These are phyloP conservation scores for Aspergillus aculeatinus DNA, from an alignment of 2,329 filamentous ascomycete species.

Conservation along the genomic window DNA sequence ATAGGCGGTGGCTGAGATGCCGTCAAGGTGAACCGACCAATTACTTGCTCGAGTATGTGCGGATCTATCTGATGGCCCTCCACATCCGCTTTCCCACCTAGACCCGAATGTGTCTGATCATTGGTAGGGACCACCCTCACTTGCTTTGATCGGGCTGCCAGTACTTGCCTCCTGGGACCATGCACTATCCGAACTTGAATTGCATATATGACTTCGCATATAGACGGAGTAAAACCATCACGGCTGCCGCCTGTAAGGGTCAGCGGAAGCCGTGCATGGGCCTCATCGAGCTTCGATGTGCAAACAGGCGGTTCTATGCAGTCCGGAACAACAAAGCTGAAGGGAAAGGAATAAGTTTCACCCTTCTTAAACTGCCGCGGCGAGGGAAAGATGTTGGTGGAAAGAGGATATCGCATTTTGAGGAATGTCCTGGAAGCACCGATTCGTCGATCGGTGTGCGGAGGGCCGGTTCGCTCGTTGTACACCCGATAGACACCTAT, in stretches of 20 bases:
- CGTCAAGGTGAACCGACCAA: background rate
- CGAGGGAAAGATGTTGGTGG: background rate
- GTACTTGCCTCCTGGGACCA: background rate
- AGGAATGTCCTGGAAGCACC: background rate
- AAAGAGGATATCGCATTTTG: background rate
- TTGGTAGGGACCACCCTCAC: background rate
- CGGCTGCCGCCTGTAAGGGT: background rate
- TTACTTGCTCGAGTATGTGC: background rate
- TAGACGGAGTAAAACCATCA: background rate
- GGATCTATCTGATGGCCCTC: no score
- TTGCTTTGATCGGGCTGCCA: background rate
- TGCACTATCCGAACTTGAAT: background rate
- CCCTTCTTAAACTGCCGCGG: background rate
- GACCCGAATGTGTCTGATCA: background rate
- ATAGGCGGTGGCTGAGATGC: background rate
- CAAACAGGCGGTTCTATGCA: background rate
- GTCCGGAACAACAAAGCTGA: background rate
- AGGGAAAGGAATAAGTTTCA: background rate
- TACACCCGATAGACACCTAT: background rate
- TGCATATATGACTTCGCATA: background rate
- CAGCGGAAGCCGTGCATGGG: background rate
- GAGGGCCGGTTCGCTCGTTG: background rate
- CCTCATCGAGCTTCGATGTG: background rate
- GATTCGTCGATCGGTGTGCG: background rate
- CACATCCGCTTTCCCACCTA: no score